phyloP scores from a whole-genome alignment of 371 early-diverging fungal species.

The Capillidium rhysosporum region DNA sequence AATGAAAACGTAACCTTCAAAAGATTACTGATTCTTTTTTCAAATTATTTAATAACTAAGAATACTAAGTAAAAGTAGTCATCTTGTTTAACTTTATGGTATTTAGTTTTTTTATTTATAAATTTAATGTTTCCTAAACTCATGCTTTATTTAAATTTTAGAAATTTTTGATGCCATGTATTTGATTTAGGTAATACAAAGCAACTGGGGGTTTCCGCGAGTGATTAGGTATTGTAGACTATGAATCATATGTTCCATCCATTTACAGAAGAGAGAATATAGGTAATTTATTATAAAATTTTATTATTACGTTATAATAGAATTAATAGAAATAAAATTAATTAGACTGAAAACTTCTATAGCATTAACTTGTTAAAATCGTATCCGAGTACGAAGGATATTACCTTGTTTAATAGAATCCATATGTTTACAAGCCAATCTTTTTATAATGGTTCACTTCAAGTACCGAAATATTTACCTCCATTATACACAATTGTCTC shows the following conservation, averaged over 20 bases:
- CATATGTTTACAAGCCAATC: background rate
- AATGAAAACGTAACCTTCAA: too few species aligned
- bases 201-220: background rate
- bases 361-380: background rate
- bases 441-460: background rate
- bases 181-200: background rate
- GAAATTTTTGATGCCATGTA: background rate
- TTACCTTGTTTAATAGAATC: background rate
- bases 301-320: background rate
- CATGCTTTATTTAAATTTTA: background rate
- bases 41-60: too few species aligned
- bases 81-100: too few species aligned
- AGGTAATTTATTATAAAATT: background rate
- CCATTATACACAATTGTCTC: background rate
- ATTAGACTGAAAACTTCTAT: background rate
- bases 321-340: too few species aligned
- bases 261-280: background rate
- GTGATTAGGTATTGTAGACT: constrained; percentile 2
- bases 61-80: too few species aligned
- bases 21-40: too few species aligned
- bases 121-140: too few species aligned
- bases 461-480: background rate
- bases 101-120: too few species aligned
- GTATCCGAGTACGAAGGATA: background rate
- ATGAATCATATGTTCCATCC: constrained; percentile 6